A percentile compares a stretch with the other conserved stretches of the same genome.
These are phyloP conservation scores for Prunus mira DNA, from an alignment of 306 rosid genomes.

Conservation along the genomic window DNA sequence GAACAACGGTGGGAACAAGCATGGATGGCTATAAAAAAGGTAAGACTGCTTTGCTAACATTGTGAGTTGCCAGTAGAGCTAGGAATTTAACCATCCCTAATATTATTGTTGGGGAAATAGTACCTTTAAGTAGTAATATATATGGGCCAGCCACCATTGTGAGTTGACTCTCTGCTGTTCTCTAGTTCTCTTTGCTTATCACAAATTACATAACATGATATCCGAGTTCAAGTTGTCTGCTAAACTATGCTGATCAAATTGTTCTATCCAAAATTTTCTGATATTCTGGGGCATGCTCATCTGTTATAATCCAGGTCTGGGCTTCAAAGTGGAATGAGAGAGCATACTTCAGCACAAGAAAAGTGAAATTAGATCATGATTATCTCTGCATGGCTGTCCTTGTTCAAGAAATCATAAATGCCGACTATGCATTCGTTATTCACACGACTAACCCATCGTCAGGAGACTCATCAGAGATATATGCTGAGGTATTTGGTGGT, in stretches of 20 bases:
- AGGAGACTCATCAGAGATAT: slow-evolving; percentile 93
- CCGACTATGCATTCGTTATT: slow-evolving; percentile 96
- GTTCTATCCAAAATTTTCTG: background rate
- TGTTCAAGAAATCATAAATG: slow-evolving; percentile 92
- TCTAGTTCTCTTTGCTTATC: background rate
- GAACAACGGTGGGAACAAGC: slow-evolving; percentile 88
- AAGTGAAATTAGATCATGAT: slow-evolving; percentile 86
- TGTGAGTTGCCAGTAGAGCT: background rate
- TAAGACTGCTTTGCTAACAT: slow-evolving; percentile 26
- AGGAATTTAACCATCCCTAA: background rate
- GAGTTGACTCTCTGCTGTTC: background rate
- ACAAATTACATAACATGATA: background rate
- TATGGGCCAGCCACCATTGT: background rate
- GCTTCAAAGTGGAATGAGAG: slow-evolving; percentile 99
- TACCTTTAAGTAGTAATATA: background rate
- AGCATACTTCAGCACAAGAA: slow-evolving; percentile 94
- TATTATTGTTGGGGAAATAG: background rate
- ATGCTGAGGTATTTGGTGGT: slow-evolving; percentile 73
- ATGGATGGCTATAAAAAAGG: slow-evolving; percentile 92
- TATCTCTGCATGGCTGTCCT: slow-evolving; percentile 97
- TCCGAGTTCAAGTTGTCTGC: background rate
- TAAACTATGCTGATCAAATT: slow-evolving; percentile 4
- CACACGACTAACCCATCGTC: slow-evolving; percentile 97
- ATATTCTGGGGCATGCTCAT: slow-evolving; percentile 17
- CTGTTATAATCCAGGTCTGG: slow-evolving; percentile 70